These are phyloP conservation scores for Lachnellula willkommii DNA, from an alignment of 2,329 filamentous ascomycete species.

Conservation along the genomic window DNA sequence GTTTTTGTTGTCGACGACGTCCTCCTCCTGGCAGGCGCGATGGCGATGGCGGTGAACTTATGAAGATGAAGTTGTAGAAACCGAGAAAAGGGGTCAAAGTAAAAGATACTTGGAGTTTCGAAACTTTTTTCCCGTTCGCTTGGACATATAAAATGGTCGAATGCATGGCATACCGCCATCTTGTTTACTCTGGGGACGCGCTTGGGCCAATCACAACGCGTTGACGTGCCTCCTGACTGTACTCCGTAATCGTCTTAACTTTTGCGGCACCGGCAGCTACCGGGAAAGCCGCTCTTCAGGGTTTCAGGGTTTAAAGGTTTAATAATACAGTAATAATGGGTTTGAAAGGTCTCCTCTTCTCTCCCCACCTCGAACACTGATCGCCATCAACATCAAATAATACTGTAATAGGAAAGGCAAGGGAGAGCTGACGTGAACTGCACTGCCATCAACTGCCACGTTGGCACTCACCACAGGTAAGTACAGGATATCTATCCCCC, in stretches of 20 bases:
- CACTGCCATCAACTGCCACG: too few relatives aligned
- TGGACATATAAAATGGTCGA: neutral
- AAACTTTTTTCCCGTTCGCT: neutral
- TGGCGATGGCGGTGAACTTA: neutral
- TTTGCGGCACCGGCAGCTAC: neutral
- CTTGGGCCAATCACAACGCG: neutral
- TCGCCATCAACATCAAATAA: neutral
- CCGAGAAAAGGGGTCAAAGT: neutral
- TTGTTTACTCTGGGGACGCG: neutral
- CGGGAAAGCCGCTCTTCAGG: neutral
- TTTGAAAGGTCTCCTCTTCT: too few relatives aligned
- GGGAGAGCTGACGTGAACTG: neutral
- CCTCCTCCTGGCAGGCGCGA: neutral
- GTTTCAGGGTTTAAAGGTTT: too few relatives aligned
- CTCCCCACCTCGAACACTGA: neutral
- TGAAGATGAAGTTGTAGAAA: neutral
- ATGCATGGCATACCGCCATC: neutral
- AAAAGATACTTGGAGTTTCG: neutral
- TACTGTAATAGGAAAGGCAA: neutral
- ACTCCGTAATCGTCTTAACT: neutral
- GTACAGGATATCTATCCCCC: neutral
- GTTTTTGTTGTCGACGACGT: neutral
- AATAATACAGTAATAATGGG: too few relatives aligned
- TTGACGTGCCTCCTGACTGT: neutral
- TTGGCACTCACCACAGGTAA: too few relatives aligned